Conservation (phyloP, 1,284 basidiomycete genomes). For the Leucoagaricus sp. region DNA sequence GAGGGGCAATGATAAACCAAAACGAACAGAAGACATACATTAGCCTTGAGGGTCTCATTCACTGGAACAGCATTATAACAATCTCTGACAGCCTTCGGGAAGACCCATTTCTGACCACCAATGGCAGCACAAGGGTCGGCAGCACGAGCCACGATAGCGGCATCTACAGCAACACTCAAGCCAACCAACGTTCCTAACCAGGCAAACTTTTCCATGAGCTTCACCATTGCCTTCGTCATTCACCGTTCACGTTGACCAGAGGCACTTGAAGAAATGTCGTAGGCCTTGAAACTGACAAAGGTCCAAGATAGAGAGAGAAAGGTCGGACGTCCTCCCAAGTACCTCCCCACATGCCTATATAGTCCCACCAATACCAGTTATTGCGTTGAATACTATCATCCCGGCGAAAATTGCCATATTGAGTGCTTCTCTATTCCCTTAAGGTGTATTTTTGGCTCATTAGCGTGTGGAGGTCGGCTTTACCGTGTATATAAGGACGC, state of each 20-base stretch:
- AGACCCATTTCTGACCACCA: conserved; percentile 43
- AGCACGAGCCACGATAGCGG: neutral
- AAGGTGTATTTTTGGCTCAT: neutral
- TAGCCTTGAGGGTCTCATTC: conserved; percentile 35
- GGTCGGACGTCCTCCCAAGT: neutral
- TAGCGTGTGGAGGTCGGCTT: neutral
- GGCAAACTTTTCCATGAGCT: neutral
- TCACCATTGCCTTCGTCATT: neutral
- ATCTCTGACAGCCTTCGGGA: conserved; percentile 39
- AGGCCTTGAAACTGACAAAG: neutral
- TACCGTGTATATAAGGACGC: neutral
- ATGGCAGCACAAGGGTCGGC: conserved; percentile 41
- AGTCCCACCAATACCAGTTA: neutral
- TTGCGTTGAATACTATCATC: neutral
- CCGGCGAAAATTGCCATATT: neutral
- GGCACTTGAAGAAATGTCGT: neutral
- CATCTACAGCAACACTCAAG: neutral
- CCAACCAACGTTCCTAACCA: conserved; percentile 6
- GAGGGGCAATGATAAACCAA: neutral
- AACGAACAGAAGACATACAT: conserved; percentile 28
- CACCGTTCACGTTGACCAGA: neutral
- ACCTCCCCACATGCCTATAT: conserved; percentile 6
- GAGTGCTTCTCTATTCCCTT: conserved; percentile 3
- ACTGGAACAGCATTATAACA: conserved; percentile 41
- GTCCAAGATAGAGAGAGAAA: neutral